Conservation (phyloP, 257 asterid genomes). For the Solanum stenotomum region DNA sequence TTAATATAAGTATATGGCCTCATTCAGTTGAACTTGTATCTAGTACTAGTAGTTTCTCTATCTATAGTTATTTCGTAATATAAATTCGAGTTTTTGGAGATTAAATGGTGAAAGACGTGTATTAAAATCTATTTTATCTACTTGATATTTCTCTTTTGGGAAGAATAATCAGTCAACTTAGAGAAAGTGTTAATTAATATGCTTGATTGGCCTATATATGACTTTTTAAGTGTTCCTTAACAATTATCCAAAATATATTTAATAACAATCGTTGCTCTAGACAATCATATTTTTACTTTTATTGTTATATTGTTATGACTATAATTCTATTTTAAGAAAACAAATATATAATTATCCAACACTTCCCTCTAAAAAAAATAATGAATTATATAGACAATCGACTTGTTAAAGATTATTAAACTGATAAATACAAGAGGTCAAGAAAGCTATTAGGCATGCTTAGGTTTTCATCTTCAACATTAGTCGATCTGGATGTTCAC, state of each 20-base stretch:
- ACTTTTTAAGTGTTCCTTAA: no score
- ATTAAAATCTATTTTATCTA: neutral
- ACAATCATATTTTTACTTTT: neutral
- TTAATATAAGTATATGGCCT: neutral
- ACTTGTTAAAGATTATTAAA: neutral
- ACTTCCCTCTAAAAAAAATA: neutral
- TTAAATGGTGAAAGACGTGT: neutral
- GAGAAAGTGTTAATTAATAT: neutral
- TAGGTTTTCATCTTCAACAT: neutral
- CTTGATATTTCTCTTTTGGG: neutral
- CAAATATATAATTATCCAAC: neutral
- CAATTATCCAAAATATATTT: neutral
- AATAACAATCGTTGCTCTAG: neutral
- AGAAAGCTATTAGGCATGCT: neutral
- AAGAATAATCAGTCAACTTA: neutral
- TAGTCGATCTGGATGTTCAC: neutral
- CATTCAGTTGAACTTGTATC: neutral
- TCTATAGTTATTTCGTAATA: neutral
- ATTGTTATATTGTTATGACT: neutral
- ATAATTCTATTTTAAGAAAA: neutral
- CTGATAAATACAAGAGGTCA: neutral
- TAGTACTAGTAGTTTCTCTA: neutral
- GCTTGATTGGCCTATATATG: neutral
- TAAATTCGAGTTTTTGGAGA: fast-evolving
- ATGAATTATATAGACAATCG: neutral